Evolutionary conservation across 768 basidiomycete genomes (phyloP).

Genomic region (Crassisporium funariophilum): DNA sequence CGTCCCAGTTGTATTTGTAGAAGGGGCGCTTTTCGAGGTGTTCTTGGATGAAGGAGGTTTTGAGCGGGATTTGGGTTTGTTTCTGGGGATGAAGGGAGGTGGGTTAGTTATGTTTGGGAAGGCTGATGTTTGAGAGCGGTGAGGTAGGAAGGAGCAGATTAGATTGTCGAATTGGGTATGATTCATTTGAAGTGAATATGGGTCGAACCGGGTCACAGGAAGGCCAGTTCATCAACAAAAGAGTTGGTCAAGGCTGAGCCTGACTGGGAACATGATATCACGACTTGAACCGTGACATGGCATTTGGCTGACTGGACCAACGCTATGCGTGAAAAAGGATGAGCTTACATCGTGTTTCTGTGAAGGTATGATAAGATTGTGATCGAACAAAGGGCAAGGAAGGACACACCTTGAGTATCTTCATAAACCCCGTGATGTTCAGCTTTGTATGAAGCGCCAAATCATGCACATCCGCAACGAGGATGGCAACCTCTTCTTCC

Average conservation of each 20-base stretch:
- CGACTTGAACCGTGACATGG: too few species aligned
- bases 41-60: constrained; percentile 85
- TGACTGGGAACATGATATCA: too few species aligned
- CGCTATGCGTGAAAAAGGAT: neutral
- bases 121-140: too few species aligned
- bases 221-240: too few species aligned
- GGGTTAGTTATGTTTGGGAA: neutral
- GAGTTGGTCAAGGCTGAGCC: too few species aligned
- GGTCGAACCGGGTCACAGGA: too few species aligned
- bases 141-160: too few species aligned
- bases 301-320: too few species aligned
- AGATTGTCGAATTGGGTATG: too few species aligned
- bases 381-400: neutral
- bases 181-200: too few species aligned
- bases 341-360: constrained; percentile 89
- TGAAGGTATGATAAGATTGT: neutral
- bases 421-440: constrained; percentile 98
- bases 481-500: constrained; percentile 92
- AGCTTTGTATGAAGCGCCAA: constrained; percentile 92
- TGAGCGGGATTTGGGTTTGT: constrained; percentile 83
- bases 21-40: constrained; percentile 95
- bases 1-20: constrained; percentile 96
- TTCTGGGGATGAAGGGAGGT: constrained; percentile 62
- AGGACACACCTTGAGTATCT: constrained; percentile 82
- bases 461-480: constrained; percentile 93